Evolutionary conservation across 805 yeast genomes (phyloP), one percentile per base, ranked within the genome.

Genomic region (Spathaspora arborariae): DNA sequence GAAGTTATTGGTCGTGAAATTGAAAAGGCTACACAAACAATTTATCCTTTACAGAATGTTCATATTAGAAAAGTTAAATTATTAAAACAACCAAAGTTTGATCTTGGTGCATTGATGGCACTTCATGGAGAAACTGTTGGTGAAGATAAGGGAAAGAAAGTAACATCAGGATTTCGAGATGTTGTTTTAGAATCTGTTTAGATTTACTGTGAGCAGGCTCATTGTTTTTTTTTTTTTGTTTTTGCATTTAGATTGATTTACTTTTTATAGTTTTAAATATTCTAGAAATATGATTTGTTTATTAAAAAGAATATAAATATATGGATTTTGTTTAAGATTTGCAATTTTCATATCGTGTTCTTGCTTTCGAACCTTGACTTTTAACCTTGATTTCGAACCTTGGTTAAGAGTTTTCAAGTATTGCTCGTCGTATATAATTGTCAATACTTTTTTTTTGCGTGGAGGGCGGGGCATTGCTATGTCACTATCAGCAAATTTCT

Each of bases 1-100:
- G 98, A 91, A 81, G 96, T 92, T 63, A 91, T 91, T 74, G 96
- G 96, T 72, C 92, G 96, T 78, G 98, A 92, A 79, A 92, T 91
- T 67, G 96, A 90, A 80, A 91, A 90, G 82, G 83, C 96, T 58
- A 88, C 97, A 60, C 90, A 85, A 76, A 79, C 88, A 65, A 88
- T 91, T 80, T 90, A 80, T 85, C 98, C 98, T 69, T 85, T 92
- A 74, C 98, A 92, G 82, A 90, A 92, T 82, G 96, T 91, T 70
- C 95, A 90, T 85, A 88, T 92, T 77, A 91, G 97, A 84, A 92
- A 92, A 82, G 97, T 92, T 68, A 92, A 92, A 84, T 83, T 92
- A 74, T 88, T 92, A 78, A 92, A 92, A 81, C 96, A 86, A 79
- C 98, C 98, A 75, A 92, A 91, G 82, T 89, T 91, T 83, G 98